Evolutionary conservation across 257 asterid species (phyloP), one percentile per base, ranked within the genome.

Genomic region (Capsicum chinense): DNA sequence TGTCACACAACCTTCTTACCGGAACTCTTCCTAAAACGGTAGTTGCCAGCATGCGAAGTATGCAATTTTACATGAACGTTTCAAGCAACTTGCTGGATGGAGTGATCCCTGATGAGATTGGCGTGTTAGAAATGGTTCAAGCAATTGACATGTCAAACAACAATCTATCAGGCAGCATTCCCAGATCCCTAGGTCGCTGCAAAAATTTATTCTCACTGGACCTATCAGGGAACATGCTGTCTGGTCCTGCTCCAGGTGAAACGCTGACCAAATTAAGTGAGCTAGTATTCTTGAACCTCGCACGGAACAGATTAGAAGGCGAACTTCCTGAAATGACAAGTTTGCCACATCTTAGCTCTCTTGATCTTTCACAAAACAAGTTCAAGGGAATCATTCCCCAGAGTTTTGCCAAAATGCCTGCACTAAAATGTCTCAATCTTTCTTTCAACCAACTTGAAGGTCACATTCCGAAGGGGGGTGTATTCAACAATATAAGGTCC

Each of bases 371-470:
- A 10, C 87, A 84, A n/a, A 95, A 93, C 90, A 88, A 88, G 85
- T 86, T 95, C 91, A 86, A 56, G 10, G 97, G 97, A 33, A 70
- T n/a, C 70, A 93, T 93, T 88, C 97, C 97, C 16, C 89, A 90
- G 58, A 88, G 83, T 83, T 88, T 90, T 35, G 87, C 89, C 83
- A 84, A 87, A 35, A 85, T 92, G 26, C 79, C 90, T 39, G 87
- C 88, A 81, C 89, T 93, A 89, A 90, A 84, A 84, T 56, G 84
- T 74, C 93, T 95, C 88, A 90, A 95, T 85, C 94, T 94, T 83
- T 93, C 99, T 50, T 91, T 87, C 91, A 95, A 95, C 85, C 80
- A 76, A 80, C 97, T 95, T 14, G 90, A 91, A 81, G 98, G 99
- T 15, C 92, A 5, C 63, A 89, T 94, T 83, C 98, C 97, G 5